Conservation (phyloP, 371 early-diverging fungal genomes). For the Fennellomyces sp. region DNA sequence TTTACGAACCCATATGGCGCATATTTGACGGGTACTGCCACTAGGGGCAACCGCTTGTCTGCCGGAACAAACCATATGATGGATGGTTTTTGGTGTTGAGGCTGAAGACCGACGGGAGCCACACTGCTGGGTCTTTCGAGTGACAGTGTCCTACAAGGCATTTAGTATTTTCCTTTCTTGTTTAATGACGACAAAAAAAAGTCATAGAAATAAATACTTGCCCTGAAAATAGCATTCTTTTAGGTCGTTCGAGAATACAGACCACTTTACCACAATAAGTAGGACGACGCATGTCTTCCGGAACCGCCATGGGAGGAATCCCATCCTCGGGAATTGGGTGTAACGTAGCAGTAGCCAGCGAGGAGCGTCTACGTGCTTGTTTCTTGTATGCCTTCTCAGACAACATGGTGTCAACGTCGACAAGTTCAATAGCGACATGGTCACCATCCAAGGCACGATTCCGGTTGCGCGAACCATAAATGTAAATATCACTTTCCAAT, state of each 20-base stretch:
- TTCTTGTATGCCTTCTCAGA: conserved; percentile 31
- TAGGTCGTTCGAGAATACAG: conserved; percentile 34
- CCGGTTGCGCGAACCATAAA: conserved; percentile 64
- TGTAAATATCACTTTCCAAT: conserved; percentile 48
- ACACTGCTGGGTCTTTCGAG: conserved; percentile 29
- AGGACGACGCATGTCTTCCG: neutral
- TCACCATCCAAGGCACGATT: conserved; percentile 82
- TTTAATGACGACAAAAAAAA: no score
- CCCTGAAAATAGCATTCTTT: conserved; percentile 36
- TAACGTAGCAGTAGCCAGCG: conserved; percentile 11
- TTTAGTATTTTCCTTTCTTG: no score
- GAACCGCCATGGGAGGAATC: neutral
- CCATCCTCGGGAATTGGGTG: conserved; percentile 29
- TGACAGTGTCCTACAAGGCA: conserved; percentile 28
- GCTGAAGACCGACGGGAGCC: neutral
- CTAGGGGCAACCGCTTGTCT: conserved; percentile 65
- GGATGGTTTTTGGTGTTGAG: conserved; percentile 24
- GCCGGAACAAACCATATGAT: conserved; percentile 69
- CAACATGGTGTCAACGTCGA: conserved; percentile 52
- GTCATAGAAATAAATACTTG: no score
- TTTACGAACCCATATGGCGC: conserved; percentile 35
- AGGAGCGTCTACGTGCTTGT: conserved; percentile 25
- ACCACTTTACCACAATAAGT: conserved; percentile 42
- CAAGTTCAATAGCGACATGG: conserved; percentile 63
- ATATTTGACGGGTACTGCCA: conserved; percentile 52